Conservation (phyloP, 495 filamentous ascomycete species). For the Parmelia sp. region DNA sequence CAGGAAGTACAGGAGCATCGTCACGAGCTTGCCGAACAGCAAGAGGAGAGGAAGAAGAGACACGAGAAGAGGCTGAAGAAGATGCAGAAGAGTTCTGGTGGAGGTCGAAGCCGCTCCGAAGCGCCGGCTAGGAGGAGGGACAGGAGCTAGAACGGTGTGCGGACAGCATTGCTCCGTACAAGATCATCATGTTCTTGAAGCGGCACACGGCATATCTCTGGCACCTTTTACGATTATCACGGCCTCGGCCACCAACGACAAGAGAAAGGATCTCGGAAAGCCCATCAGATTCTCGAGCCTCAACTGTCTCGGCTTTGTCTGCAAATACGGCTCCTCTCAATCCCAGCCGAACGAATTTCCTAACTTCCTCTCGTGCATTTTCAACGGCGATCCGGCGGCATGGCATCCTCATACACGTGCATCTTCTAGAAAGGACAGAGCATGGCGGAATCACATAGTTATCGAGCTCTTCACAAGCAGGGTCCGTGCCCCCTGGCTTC, state of each 20-base stretch:
- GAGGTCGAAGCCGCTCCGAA: constrained; percentile 10
- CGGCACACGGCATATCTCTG: not conserved
- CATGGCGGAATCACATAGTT: not conserved
- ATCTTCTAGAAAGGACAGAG: constrained; percentile 11
- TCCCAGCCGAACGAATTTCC: constrained; percentile 1
- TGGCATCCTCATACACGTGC: not conserved
- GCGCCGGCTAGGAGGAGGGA: constrained; percentile 10
- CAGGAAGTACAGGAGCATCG: constrained; percentile 48
- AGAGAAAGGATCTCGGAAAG: not conserved
- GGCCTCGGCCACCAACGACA: not conserved
- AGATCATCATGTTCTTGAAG: not conserved
- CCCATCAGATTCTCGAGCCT: not conserved
- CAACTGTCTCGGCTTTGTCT: constrained; percentile 3
- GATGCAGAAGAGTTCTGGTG: constrained; percentile 11
- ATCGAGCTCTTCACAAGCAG: not conserved
- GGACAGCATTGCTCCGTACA: not conserved
- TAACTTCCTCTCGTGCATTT: not conserved
- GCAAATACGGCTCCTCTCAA: not conserved
- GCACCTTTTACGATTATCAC: not conserved
- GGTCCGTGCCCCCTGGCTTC: not conserved
- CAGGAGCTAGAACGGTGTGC: constrained; percentile 4
- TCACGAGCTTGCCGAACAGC: constrained; percentile 20
- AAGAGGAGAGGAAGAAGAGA: constrained; percentile 24
- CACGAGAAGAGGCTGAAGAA: constrained; percentile 26
- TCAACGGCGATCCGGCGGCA: not conserved